Conservation (phyloP, 495 filamentous ascomycete species). For the Sphaerosporella brunnea region DNA sequence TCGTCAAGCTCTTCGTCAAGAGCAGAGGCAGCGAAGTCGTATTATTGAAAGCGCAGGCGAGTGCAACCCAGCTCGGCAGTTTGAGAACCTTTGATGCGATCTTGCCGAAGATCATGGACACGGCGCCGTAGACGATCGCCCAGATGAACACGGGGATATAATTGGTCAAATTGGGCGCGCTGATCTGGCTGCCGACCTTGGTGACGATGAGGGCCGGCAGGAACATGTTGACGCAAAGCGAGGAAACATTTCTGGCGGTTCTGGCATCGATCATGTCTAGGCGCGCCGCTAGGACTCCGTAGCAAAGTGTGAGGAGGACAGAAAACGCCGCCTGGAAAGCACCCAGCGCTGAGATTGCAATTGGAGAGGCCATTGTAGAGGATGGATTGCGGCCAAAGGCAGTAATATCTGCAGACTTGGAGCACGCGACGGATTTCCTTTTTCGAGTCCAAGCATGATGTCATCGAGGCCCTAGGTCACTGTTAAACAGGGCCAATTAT, state of each 20-base stretch:
- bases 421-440: too few species aligned
- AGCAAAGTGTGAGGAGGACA: conserved; percentile 49
- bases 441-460: too few species aligned
- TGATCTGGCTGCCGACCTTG: conserved; percentile 49
- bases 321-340: conserved; percentile 54
- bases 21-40: conserved; percentile 54
- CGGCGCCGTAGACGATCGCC: conserved; percentile 38
- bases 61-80: conserved; percentile 48
- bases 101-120: conserved; percentile 38
- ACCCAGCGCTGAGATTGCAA: conserved; percentile 40
- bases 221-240: conserved; percentile 49
- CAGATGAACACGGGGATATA: conserved; percentile 45
- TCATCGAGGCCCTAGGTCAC: too few species aligned
- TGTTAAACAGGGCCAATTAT: too few species aligned
- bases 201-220: conserved; percentile 53
- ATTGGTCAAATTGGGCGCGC: conserved; percentile 34
- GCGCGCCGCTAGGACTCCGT: conserved; percentile 42
- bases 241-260: conserved; percentile 45
- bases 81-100: conserved; percentile 32
- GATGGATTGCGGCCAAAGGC: too few species aligned
- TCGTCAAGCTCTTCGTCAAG: conserved; percentile 44
- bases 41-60: conserved; percentile 59
- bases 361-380: conserved; percentile 9
- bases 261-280: conserved; percentile 38
- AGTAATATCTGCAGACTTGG: too few species aligned